A percentile compares a stretch with the other conserved stretches of the same genome.
Conservation (phyloP, 192 early-diverging fungal species). For the Coemansia aciculifera region DNA sequence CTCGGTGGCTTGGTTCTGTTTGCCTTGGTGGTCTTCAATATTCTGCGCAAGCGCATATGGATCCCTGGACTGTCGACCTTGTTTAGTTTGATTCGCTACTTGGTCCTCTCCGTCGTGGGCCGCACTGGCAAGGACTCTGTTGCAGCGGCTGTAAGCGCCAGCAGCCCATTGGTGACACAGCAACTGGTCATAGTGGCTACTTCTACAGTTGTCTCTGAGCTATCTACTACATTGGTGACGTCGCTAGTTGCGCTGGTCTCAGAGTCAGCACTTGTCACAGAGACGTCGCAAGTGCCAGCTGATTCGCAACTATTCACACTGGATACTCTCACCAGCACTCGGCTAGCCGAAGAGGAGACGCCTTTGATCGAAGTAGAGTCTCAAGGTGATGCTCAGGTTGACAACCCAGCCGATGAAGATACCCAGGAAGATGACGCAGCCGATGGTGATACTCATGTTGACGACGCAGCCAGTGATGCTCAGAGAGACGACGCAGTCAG, state of each 20-base stretch:
- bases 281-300: background rate
- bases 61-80: slow-evolving; percentile 46
- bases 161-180: background rate
- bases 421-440: background rate
- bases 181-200: background rate
- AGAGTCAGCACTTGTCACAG: background rate
- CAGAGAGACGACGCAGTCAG: too few species aligned
- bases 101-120: slow-evolving; percentile 9
- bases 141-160: background rate
- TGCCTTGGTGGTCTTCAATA: slow-evolving; percentile 44
- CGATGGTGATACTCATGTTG: too few species aligned
- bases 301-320: background rate
- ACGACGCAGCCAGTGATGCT: too few species aligned
- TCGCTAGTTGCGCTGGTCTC: background rate
- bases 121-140: background rate
- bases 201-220: background rate
- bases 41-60: slow-evolving; percentile 49
- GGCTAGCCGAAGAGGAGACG: background rate
- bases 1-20: slow-evolving; percentile 45
- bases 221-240: background rate
- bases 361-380: background rate
- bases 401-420: too few species aligned
- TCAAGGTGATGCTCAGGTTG: background rate
- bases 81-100: slow-evolving; percentile 25
- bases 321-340: background rate